Evolutionary conservation across 441 rosid genomes (phyloP).

Genomic region (Mallotus japonicus): DNA sequence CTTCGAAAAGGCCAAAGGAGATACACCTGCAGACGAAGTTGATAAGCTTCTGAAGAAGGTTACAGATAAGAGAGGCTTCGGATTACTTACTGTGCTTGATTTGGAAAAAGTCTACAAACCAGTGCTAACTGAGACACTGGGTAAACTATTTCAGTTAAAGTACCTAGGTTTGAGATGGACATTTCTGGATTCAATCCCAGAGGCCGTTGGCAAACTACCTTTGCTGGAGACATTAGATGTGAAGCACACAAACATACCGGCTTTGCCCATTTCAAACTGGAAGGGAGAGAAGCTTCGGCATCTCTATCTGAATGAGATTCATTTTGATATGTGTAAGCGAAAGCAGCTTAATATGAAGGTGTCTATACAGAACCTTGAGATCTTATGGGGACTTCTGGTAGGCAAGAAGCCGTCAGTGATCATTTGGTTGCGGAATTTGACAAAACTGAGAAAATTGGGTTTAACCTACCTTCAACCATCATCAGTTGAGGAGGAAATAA

Average conservation of each 20-base stretch:
- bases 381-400: conserved; percentile 25
- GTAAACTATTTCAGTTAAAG: conserved; percentile 24
- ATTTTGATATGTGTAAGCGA: conserved; percentile 4
- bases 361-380: conserved; percentile 14
- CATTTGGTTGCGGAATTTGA: neutral
- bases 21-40: conserved; percentile 14
- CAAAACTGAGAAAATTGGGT: conserved; percentile 27
- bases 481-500: neutral
- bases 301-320: conserved; percentile 28
- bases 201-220: conserved; percentile 27
- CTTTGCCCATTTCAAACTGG: conserved; percentile 33
- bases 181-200: conserved; percentile 34
- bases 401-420: neutral
- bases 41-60: conserved; percentile 5
- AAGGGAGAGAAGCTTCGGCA: conserved; percentile 28
- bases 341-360: neutral
- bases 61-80: neutral
- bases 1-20: conserved; percentile 13
- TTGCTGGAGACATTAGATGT: conserved; percentile 36
- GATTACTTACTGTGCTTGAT: conserved; percentile 33
- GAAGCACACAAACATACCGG: conserved; percentile 34
- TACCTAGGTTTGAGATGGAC: conserved; percentile 37
- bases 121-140: conserved; percentile 16
- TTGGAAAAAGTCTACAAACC: conserved; percentile 38
- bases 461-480: conserved; percentile 10